These are phyloP conservation scores for Neurospora sp. DNA, from an alignment of 495 filamentous ascomycete genomes.

Conservation along the genomic window DNA sequence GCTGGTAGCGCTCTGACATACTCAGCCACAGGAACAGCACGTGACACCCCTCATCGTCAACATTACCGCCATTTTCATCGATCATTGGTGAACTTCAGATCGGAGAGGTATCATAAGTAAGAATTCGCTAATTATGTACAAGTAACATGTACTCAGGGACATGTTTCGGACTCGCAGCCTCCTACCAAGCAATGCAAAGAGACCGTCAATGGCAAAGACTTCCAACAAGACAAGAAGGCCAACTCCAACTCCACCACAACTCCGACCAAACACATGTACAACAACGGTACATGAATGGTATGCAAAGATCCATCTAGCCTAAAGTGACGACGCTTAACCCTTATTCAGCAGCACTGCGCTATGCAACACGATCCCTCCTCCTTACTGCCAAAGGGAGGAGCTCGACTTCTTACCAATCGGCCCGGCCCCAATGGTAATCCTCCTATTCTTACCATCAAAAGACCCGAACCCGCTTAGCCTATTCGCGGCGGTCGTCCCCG, in stretches of 20 bases:
- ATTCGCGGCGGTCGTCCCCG: neutral
- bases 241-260: neutral
- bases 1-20: neutral
- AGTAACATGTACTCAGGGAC: neutral
- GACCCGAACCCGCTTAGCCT: neutral
- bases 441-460: conserved; percentile 20
- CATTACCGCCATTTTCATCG: neutral
- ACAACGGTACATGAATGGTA: neutral
- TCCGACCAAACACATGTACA: neutral
- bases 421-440: conserved; percentile 20
- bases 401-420: neutral
- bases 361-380: neutral
- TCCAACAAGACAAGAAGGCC: neutral
- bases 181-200: neutral
- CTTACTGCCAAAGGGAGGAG: neutral
- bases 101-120: neutral
- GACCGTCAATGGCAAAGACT: neutral
- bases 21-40: neutral
- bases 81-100: neutral
- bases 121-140: neutral
- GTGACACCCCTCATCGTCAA: neutral
- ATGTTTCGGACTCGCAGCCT: neutral
- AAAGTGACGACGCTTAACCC: neutral
- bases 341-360: neutral
- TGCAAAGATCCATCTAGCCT: neutral